Conservation (phyloP, 352 stramenopile species). For the Proteromonas lacertae region DNA sequence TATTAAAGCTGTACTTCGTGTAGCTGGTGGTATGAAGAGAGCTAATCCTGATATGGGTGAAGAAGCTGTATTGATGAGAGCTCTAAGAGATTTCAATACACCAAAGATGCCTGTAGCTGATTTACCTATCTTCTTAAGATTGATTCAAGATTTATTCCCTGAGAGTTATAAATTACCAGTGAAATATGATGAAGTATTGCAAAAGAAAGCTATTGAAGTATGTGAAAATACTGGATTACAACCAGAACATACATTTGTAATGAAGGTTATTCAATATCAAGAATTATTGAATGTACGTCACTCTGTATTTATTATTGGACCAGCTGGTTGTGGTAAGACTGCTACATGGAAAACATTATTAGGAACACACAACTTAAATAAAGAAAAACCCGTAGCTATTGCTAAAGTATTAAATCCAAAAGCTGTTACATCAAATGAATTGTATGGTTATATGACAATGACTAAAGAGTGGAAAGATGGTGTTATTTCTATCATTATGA, state of each 20-base stretch:
- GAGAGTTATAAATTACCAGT: constrained; percentile 30
- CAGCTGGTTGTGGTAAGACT: constrained; percentile 39
- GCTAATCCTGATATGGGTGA: constrained; percentile 40
- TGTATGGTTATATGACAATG: constrained; percentile 69
- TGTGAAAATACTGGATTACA: constrained; percentile 12
- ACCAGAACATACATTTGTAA: constrained; percentile 36
- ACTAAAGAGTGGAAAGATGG: constrained; percentile 65
- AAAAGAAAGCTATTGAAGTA: constrained; percentile 17
- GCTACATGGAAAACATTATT: constrained; percentile 13
- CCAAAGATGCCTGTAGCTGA: constrained; percentile 53
- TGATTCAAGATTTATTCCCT: constrained; percentile 47
- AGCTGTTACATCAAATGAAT: constrained; percentile 55
- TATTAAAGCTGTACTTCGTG: constrained; percentile 43
- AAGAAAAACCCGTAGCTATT: constrained; percentile 20
- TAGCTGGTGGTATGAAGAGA: constrained; percentile 50
- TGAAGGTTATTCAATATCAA: constrained; percentile 36
- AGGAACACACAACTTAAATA: constrained; percentile 18
- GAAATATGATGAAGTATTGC: constrained; percentile 25
- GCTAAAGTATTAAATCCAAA: constrained; percentile 21
- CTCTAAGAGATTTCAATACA: constrained; percentile 53
- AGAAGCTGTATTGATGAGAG: constrained; percentile 41
- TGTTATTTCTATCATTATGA: constrained; percentile 24
- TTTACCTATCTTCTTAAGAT: constrained; percentile 42
- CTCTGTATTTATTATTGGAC: constrained; percentile 65
- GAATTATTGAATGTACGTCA: constrained; percentile 37